Percentiles rank a stretch among this genome's conserved stretches.
These are phyloP conservation scores for Suillus spraguei DNA, from an alignment of 768 basidiomycete genomes.

Conservation along the genomic window DNA sequence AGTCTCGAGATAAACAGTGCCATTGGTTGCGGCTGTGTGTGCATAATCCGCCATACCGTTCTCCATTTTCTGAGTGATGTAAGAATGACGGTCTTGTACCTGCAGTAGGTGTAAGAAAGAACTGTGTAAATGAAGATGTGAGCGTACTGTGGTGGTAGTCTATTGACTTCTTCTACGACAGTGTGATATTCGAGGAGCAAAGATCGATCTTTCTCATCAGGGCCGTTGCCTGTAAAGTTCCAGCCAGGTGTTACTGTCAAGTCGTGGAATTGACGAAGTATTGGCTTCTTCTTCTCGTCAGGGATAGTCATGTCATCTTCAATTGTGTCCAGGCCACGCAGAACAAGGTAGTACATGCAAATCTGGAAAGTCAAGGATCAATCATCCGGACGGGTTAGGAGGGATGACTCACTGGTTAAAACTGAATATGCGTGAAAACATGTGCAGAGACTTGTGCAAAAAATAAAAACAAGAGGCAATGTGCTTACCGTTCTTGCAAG, in stretches of 20 bases:
- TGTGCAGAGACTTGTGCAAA: not conserved
- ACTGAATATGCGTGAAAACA: not conserved
- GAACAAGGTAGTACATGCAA: constrained; percentile 92
- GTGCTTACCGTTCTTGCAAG: constrained; percentile 81
- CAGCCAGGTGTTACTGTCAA: constrained; percentile 83
- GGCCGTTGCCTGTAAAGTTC: constrained; percentile 81
- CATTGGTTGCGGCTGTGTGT: constrained; percentile 75
- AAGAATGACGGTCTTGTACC: constrained; percentile 79
- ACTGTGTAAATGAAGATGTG: not conserved
- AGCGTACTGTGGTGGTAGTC: constrained; percentile 60
- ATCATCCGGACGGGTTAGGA: not conserved
- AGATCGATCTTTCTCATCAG: constrained; percentile 85
- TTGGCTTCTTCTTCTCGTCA: constrained; percentile 81
- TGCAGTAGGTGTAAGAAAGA: constrained; percentile 28
- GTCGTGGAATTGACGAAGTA: constrained; percentile 82
- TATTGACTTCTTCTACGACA: constrained; percentile 79
- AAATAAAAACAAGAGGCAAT: constrained; percentile 22
- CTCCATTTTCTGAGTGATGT: constrained; percentile 87
- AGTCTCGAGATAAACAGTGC: constrained; percentile 69
- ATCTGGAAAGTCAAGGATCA: constrained; percentile 53
- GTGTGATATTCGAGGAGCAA: constrained; percentile 82
- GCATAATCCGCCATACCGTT: constrained; percentile 96
- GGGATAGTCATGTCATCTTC: constrained; percentile 98
- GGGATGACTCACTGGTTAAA: not conserved
- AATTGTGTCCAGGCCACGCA: constrained; percentile 94